A percentile compares a stretch with the other conserved stretches of the same genome.
Evolutionary conservation across 164 flowering plant species (phyloP).

Genomic region (Warburgia ugandensis): DNA sequence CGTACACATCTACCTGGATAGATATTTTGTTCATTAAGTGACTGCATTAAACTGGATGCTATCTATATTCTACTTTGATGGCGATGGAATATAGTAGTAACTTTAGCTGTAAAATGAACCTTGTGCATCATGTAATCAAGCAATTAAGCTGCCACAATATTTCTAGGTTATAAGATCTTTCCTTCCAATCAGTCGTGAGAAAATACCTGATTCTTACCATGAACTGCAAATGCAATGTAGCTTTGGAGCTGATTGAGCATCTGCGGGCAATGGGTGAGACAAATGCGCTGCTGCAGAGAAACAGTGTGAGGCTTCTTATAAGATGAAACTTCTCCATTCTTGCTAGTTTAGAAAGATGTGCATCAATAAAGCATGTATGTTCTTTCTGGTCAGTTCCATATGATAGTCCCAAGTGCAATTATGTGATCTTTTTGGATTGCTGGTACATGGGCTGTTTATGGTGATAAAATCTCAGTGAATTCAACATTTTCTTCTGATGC

Average conservation of each 20-base stretch:
- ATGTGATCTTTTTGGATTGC: background rate
- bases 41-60: too few species aligned
- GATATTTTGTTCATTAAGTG: too few species aligned
- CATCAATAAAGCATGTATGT: background rate
- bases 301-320: slow-evolving; percentile 28
- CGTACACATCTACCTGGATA: too few species aligned
- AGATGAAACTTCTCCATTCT: background rate
- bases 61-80: too few species aligned
- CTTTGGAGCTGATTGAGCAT: slow-evolving; percentile 89
- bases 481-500: background rate
- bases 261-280: slow-evolving; percentile 96
- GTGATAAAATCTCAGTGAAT: background rate
- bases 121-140: too few species aligned
- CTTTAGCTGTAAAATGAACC: too few species aligned
- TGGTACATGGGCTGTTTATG: background rate
- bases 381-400: too few species aligned
- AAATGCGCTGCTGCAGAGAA: slow-evolving; percentile 80
- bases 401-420: background rate
- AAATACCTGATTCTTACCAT: background rate
- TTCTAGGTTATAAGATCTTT: background rate
- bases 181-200: background rate
- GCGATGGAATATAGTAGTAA: too few species aligned
- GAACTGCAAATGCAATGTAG: slow-evolving; percentile 21
- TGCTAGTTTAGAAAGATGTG: too few species aligned
- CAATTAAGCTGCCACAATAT: background rate